Conservation (phyloP, 495 filamentous ascomycete genomes). For the Evernia prunastri region DNA sequence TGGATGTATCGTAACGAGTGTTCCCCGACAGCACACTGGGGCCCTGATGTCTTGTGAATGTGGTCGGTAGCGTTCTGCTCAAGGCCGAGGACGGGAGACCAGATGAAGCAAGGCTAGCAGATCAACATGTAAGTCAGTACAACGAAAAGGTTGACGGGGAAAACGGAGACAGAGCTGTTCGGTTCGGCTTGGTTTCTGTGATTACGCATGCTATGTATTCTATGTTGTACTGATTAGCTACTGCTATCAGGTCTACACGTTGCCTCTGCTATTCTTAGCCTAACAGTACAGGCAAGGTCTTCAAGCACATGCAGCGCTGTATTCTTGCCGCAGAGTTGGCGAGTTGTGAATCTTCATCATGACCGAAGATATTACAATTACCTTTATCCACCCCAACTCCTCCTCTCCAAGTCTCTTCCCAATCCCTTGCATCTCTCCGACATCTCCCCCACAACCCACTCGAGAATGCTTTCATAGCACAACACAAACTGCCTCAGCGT, state of each 20-base stretch:
- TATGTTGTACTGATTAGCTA: neutral
- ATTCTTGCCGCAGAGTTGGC: neutral
- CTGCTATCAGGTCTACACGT: neutral
- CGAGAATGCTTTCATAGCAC: slow-evolving; percentile 90
- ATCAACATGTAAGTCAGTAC: neutral
- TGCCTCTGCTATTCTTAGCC: neutral
- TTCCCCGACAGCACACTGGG: neutral
- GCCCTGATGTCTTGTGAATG: neutral
- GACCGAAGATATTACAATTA: neutral
- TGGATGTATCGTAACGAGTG: neutral
- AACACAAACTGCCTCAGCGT: slow-evolving; percentile 90
- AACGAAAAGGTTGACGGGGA: neutral
- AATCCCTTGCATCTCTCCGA: slow-evolving; percentile 15
- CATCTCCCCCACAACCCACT: slow-evolving; percentile 64
- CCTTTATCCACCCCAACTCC: slow-evolving; percentile 15
- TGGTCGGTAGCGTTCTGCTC: too few relatives aligned
- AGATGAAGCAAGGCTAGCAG: too few relatives aligned
- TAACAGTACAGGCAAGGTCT: neutral
- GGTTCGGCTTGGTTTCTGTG: neutral
- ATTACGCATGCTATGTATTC: neutral
- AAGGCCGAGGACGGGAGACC: neutral
- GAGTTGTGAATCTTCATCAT: neutral
- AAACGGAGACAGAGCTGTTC: neutral
- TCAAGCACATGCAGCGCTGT: neutral
- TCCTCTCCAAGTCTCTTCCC: slow-evolving; percentile 13